Base-by-base conservation (phyloP, 2,329 filamentous ascomycete species). In the Aspergillus ibericus region DNA sequence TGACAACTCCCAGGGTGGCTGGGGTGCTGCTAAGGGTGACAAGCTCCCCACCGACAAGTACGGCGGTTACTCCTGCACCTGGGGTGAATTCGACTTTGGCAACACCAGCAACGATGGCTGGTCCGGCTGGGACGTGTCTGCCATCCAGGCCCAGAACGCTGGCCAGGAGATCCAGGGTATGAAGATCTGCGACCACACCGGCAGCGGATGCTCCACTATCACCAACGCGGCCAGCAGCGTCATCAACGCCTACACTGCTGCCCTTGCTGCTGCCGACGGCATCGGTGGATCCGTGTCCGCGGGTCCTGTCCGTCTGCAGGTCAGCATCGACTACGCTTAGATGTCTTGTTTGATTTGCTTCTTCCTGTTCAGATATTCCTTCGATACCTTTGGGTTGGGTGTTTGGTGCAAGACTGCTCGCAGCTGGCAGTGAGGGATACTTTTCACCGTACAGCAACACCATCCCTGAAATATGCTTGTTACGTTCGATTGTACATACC, bases 101-200 rank as follows among this genome's bases (percentile, higher is more conserved):
- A 70, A 65, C 67, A 22, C 42, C 22, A 53, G 59, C 53, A 77
- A 76, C 67, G 36, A 67, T 34, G 62, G 62, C 53, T 75, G 65
- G 68, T 72, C 72, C 58, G 70, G 72, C 61, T 77, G 72, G 67
- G 75, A 78, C 51, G 75, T 77, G n/a, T 78, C 75, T 48, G 70
- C 68, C 56, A 77, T 78, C 58, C 65, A 70, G 55, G 73, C 72
- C 29, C 59, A 75, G 65, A 52, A 59, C 22, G 64, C 68, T 57
- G 55, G 59, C 15, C 15, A 66, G 35, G 59, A 67, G 1, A 63
- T 76, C 50, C 67, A 74, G 64, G 75, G 75, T 52, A 75, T 77
- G 73, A 65, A 66, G 58, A 75, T 77, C 53, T 76, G 72, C 58
- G 61, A 66, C 53, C 66, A 68, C 63, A 16, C 27, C 15, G 66